A percentile compares a stretch with the other conserved stretches of the same genome.
phyloP scores from a whole-genome alignment of 2,329 filamentous ascomycete species.

The Botrytis aclada region DNA sequence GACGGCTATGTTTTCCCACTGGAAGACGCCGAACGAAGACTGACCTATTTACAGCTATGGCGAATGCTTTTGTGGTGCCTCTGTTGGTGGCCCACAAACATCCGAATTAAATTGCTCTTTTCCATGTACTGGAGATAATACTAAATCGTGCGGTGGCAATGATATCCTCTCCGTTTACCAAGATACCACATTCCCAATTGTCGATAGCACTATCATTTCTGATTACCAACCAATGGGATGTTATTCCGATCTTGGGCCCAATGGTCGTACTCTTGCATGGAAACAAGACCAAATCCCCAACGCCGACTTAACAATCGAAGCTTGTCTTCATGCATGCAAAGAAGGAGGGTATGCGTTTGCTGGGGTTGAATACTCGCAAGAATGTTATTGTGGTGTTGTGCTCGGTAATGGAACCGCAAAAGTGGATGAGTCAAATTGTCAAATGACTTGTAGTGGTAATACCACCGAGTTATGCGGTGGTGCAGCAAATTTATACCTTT shows the following conservation, averaged over 20 bases:
- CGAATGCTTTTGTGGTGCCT: conserved; percentile 38
- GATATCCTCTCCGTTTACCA: conserved; percentile 36
- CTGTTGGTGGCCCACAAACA: conserved; percentile 35
- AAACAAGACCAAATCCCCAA: conserved; percentile 37
- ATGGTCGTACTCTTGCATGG: conserved; percentile 33
- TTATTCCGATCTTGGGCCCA: conserved; percentile 40
- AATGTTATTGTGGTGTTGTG: conserved; percentile 44
- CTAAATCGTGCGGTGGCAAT: conserved; percentile 32
- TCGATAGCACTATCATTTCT: conserved; percentile 32
- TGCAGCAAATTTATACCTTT: conserved; percentile 37
- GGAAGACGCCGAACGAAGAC: not conserved
- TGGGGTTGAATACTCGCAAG: conserved; percentile 40
- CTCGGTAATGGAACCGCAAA: conserved; percentile 35
- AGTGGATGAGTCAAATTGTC: conserved; percentile 28
- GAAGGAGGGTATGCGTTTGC: conserved; percentile 40
- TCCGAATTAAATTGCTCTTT: conserved; percentile 31
- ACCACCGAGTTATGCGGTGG: conserved; percentile 39
- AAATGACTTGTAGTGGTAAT: conserved; percentile 36
- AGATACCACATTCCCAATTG: conserved; percentile 38
- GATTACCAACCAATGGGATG: conserved; percentile 40
- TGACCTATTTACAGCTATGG: conserved; percentile 25
- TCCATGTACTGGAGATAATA: conserved; percentile 31
- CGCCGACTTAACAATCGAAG: conserved; percentile 36
- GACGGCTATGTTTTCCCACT: not conserved
- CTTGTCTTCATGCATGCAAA: conserved; percentile 41